Conservation (phyloP, 768 basidiomycete species). For the Tricholoma terreum region DNA sequence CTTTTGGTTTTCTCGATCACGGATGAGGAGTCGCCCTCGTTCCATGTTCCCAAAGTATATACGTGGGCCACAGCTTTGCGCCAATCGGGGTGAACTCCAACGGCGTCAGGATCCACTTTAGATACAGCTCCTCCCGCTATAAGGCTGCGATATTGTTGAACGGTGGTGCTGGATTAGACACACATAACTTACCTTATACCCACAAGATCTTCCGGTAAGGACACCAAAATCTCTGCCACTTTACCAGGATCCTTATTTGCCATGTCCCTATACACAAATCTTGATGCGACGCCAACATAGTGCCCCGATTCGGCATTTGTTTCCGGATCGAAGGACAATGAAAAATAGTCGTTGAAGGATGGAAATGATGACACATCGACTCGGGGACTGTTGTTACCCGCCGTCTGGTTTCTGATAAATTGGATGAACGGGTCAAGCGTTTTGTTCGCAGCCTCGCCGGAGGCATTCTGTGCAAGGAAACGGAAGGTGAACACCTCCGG, state of each 20-base stretch:
- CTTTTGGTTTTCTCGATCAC: slow-evolving; percentile 14
- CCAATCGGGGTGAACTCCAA: slow-evolving; percentile 47
- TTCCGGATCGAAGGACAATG: neutral
- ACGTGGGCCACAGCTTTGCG: slow-evolving; percentile 36
- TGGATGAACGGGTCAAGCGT: neutral
- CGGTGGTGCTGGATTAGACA: neutral
- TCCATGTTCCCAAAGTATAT: too few relatives aligned
- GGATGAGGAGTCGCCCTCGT: slow-evolving; percentile 22
- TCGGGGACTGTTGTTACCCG: too few relatives aligned
- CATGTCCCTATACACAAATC: neutral
- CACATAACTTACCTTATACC: slow-evolving; percentile 7
- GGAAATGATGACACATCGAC: too few relatives aligned
- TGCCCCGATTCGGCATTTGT: neutral
- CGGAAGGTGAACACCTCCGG: neutral
- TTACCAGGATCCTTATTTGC: neutral
- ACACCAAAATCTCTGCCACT: neutral
- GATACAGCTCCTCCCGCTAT: slow-evolving; percentile 45
- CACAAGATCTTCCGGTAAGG: neutral
- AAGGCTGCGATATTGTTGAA: slow-evolving; percentile 21
- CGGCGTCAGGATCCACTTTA: slow-evolving; percentile 30
- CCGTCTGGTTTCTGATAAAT: neutral
- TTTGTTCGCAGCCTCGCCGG: neutral
- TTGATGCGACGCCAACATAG: neutral
- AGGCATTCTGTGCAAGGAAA: neutral
- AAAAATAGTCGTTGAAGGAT: slow-evolving; percentile 1